phyloP scores from a whole-genome alignment of 1,284 basidiomycete species.

The Ustilago nuda region DNA sequence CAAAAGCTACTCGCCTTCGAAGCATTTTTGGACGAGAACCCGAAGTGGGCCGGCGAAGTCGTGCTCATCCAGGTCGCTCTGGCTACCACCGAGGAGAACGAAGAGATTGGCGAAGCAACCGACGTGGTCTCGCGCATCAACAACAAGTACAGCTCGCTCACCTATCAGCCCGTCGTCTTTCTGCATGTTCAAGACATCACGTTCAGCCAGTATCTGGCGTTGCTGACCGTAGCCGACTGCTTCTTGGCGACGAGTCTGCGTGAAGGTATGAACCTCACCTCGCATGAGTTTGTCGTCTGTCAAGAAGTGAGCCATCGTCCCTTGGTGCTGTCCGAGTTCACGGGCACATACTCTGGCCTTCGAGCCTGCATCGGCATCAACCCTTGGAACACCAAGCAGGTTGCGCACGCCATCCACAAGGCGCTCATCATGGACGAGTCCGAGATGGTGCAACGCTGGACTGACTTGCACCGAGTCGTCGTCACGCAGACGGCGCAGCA shows the following conservation, averaged over 20 bases:
- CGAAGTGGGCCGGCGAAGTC: slow-evolving; percentile 81
- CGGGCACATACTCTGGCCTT: slow-evolving; percentile 87
- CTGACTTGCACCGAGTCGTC: slow-evolving; percentile 85
- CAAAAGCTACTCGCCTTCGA: slow-evolving; percentile 88
- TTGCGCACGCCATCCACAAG: slow-evolving; percentile 78
- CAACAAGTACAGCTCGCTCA: slow-evolving; percentile 81
- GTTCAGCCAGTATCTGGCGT: slow-evolving; percentile 84
- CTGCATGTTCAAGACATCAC: slow-evolving; percentile 87
- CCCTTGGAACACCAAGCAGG: slow-evolving; percentile 71
- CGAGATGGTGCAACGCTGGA: slow-evolving; percentile 81
- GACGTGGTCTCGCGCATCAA: slow-evolving; percentile 85
- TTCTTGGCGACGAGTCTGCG: slow-evolving; percentile 85
- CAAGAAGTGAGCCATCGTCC: slow-evolving; percentile 75
- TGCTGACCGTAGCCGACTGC: slow-evolving; percentile 85
- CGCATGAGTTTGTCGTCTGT: slow-evolving; percentile 83
- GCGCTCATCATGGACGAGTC: slow-evolving; percentile 82
- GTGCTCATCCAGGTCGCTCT: slow-evolving; percentile 88
- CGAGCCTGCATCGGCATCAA: slow-evolving; percentile 85
- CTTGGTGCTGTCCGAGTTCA: slow-evolving; percentile 80
- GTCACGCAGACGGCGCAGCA: slow-evolving; percentile 87
- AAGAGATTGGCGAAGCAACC: slow-evolving; percentile 79
- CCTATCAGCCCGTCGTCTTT: slow-evolving; percentile 88
- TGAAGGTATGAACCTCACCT: slow-evolving; percentile 86
- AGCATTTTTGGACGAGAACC: slow-evolving; percentile 81
- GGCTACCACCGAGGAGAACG: slow-evolving; percentile 82